Evolutionary conservation across 1,139 yeast genomes (phyloP), one percentile per base, ranked within the genome.

Genomic region (Kodamaea plutei): DNA sequence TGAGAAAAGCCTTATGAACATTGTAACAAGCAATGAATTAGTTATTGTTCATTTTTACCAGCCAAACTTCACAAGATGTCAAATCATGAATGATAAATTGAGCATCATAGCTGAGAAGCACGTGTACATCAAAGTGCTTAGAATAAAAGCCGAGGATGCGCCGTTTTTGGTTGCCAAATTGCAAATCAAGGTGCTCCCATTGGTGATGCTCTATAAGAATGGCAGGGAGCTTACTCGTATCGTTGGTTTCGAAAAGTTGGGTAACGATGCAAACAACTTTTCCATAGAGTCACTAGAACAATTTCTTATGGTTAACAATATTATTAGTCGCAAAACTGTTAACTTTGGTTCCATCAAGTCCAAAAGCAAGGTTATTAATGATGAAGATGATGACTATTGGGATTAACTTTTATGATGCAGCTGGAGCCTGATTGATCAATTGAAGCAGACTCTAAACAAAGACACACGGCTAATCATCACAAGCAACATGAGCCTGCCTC

Each of bases 141-240:
- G 70, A 30, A 69, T 83, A n/a, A 62, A 69, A 35, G 95, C 84
- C 0, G 71, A 65, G 25, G 58, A 70, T 16, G 83, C 89, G 1
- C 88, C 94, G 2, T 85, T 85, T 48, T 58, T 85, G 30, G 85
- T 78, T 4, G 58, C 75, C 2, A 78, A 75, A 45, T 64, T 85
- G 28, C 60, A 64, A 2, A 64, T 85, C 29, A 75, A 80, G 46
- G 79, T 81, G 5, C 62, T 85, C 7, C 95, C 95, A 1, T 80
- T 79, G 45, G 78, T 84, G 5, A 57, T 81, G 2, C 65, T 77
- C n/a, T 84, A 79, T 48, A 58, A 58, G 20, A 60, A 69, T 18
- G 89, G 89, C 1, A 56, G 64, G 28, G 89, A 83, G 47, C 49
- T 62, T 3, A 65, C 70, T 17, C 56, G 85, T 37, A 51, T 83